phyloP scores from a whole-genome alignment of 2,329 filamentous ascomycete species.

The Apiospora arundinis region DNA sequence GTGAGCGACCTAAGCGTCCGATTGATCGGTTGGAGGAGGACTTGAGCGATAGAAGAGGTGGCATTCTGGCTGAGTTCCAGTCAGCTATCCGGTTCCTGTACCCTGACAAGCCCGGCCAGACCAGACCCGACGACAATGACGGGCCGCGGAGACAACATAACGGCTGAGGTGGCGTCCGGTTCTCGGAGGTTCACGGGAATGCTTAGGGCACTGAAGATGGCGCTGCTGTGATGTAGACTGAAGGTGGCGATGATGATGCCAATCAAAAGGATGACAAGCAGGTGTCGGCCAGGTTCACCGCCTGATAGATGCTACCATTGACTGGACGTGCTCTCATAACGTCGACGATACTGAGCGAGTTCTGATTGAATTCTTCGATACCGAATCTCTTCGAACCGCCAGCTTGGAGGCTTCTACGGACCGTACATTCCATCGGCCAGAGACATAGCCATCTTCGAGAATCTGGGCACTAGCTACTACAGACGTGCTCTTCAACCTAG shows the following conservation, averaged over 20 bases:
- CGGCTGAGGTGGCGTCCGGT: background rate
- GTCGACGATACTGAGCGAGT: background rate
- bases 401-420: background rate
- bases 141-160: background rate
- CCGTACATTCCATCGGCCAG: background rate
- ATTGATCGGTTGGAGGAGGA: background rate
- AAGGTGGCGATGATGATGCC: background rate
- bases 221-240: background rate
- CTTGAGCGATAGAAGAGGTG: background rate
- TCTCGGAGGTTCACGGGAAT: background rate
- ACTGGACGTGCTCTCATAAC: background rate
- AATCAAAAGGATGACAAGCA: constrained; percentile 3
- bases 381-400: background rate
- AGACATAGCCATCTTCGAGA: background rate
- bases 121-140: constrained; percentile 71
- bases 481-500: background rate
- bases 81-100: background rate
- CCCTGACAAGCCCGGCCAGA: constrained; percentile 57
- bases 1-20: background rate
- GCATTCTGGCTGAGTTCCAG: background rate
- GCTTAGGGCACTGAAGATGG: background rate
- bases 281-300: background rate
- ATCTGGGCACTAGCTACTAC: background rate
- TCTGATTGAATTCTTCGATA: background rate
- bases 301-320: background rate